Conservation (phyloP, 108 stramenopile genomes). For the Skeletonema menzelii region DNA sequence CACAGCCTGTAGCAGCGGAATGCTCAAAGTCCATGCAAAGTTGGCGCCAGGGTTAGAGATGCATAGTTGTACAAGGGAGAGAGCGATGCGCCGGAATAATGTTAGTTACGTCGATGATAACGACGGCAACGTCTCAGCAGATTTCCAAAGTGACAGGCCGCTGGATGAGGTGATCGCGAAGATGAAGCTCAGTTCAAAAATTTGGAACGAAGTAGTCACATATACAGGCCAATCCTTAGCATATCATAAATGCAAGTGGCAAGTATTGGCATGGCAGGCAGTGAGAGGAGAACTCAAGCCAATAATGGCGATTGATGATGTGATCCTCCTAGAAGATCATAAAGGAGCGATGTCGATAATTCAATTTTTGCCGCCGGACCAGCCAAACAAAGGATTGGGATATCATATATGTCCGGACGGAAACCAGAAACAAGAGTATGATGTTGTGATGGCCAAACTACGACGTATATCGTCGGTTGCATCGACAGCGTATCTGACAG, state of each 20-base stretch:
- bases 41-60: neutral
- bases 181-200: neutral
- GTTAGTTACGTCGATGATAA: slow-evolving; percentile 17
- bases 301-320: too few relatives aligned
- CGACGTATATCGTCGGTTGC: neutral
- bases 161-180: neutral
- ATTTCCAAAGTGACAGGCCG: neutral
- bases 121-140: neutral
- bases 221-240: neutral
- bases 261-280: neutral
- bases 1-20: neutral
- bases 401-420: too few relatives aligned
- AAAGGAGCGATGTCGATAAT: too few relatives aligned
- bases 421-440: too few relatives aligned
- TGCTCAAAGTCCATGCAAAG: neutral
- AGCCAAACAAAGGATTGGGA: too few relatives aligned
- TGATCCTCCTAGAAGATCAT: too few relatives aligned
- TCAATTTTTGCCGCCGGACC: too few relatives aligned
- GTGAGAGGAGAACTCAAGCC: too few relatives aligned
- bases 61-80: neutral
- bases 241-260: slow-evolving; percentile 13
- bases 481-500: neutral
- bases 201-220: neutral
- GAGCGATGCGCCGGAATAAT: neutral
- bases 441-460: neutral